These are phyloP conservation scores for Podospora conica DNA, from an alignment of 495 filamentous ascomycete species.

Conservation along the genomic window DNA sequence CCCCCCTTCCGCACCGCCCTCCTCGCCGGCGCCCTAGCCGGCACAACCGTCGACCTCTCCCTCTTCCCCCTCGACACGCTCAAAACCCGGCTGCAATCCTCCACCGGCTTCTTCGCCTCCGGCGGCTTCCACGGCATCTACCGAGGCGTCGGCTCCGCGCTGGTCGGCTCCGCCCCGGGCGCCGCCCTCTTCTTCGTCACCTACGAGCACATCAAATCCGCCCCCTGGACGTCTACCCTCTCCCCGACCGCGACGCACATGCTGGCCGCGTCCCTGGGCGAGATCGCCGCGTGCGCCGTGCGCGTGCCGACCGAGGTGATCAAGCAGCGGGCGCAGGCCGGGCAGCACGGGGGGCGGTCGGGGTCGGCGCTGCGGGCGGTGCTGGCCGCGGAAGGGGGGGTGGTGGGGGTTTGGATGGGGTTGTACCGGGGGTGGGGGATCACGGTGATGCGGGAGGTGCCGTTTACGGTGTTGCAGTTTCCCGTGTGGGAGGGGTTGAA, in stretches of 20 bases:
- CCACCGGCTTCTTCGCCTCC: constrained; percentile 65
- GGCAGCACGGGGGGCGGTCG: constrained; percentile 57
- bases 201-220: constrained; percentile 74
- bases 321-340: constrained; percentile 92
- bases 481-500: constrained; percentile 96
- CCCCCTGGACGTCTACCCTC: constrained; percentile 17
- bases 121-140: constrained; percentile 72
- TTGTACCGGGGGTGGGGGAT: constrained; percentile 86
- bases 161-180: constrained; percentile 93
- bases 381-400: constrained; percentile 44
- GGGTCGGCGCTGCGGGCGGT: constrained; percentile 62
- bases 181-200: constrained; percentile 98
- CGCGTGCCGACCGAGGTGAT: constrained; percentile 94
- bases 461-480: constrained; percentile 94
- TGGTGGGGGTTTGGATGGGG: constrained; percentile 62
- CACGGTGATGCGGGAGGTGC: constrained; percentile 92
- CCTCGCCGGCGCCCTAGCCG: constrained; percentile 73
- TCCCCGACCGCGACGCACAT: constrained; percentile 50
- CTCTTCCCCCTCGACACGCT: constrained; percentile 90
- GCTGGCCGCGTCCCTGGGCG: constrained; percentile 78
- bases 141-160: constrained; percentile 59
- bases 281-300: constrained; percentile 87
- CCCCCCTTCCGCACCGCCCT: constrained; percentile 47
- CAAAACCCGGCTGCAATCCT: constrained; percentile 89
- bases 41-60: constrained; percentile 83